phyloP scores from a whole-genome alignment of 345 rosid genomes.

The Cardamine resedifolia region DNA sequence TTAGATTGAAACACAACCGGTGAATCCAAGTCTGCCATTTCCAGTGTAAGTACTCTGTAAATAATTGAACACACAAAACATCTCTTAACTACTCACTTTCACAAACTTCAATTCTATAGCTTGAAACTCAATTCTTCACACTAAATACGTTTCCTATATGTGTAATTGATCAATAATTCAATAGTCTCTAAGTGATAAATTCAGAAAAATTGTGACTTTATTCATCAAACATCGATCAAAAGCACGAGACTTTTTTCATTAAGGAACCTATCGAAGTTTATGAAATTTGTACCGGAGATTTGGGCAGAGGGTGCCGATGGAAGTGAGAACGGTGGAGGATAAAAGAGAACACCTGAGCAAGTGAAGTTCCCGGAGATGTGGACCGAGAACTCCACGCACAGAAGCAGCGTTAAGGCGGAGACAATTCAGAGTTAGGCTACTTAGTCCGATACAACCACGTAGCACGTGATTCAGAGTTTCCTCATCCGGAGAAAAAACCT shows the following conservation, averaged over 20 bases:
- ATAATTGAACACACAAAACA: not conserved
- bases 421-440: conserved; percentile 48
- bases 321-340: conserved; percentile 40
- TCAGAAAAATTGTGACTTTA: not conserved
- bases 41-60: conserved; percentile 49
- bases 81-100: conserved; percentile 9
- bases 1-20: conserved; percentile 31
- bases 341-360: conserved; percentile 48
- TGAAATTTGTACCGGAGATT: conserved; percentile 51
- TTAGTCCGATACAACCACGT: conserved; percentile 37
- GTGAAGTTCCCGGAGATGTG: conserved; percentile 46
- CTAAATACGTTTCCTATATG: not conserved
- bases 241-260: not conserved
- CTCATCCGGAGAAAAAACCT: conserved; percentile 46
- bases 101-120: not conserved
- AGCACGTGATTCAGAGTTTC: conserved; percentile 41
- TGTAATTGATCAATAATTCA: not conserved
- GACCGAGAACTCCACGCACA: conserved; percentile 37
- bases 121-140: not conserved
- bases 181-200: not conserved
- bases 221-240: not conserved
- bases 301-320: conserved; percentile 47
- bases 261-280: not conserved
- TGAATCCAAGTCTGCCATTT: conserved; percentile 42
- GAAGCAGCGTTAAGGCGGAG: conserved; percentile 44